phyloP scores from a whole-genome alignment of 2,329 filamentous ascomycete species.

The Fusarium verrucosum region DNA sequence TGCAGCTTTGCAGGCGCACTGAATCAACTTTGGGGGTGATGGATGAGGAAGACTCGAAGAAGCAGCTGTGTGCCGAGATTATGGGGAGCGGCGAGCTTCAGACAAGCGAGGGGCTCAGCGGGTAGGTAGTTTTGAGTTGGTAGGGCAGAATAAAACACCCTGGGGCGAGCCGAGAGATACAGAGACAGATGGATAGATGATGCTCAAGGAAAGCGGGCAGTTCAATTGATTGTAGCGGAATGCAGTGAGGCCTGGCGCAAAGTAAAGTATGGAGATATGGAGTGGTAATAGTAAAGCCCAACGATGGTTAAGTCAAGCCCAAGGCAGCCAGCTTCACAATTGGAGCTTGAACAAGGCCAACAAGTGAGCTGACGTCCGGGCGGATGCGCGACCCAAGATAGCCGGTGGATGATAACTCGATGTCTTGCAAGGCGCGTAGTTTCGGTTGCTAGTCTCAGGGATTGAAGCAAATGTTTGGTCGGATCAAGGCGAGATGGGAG shows the following conservation, averaged over 20 bases:
- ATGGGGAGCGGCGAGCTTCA: slow-evolving; percentile 8
- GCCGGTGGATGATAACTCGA: slow-evolving; percentile 11
- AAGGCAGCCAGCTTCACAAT: slow-evolving; percentile 18
- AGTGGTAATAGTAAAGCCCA: slow-evolving; percentile 13
- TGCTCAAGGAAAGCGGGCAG: slow-evolving; percentile 6
- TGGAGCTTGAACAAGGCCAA: slow-evolving; percentile 15
- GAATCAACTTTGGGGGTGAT: slow-evolving; percentile 9
- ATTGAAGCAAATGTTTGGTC: slow-evolving; percentile 22
- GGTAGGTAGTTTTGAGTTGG: slow-evolving; percentile 12
- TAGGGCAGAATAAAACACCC: slow-evolving; percentile 28
- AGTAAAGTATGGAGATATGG: slow-evolving; percentile 13
- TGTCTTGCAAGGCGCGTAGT: slow-evolving; percentile 4
- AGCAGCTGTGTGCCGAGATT: slow-evolving; percentile 12
- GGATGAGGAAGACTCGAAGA: slow-evolving; percentile 1
- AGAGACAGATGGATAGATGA: not conserved
- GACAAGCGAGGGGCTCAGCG: slow-evolving; percentile 15
- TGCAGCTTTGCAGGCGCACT: slow-evolving; percentile 24
- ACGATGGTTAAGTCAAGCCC: slow-evolving; percentile 13
- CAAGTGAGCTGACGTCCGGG: slow-evolving; percentile 6
- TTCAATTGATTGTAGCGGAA: slow-evolving; percentile 27
- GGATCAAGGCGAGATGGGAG: slow-evolving; percentile 32
- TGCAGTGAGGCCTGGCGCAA: slow-evolving; percentile 15
- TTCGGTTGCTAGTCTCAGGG: slow-evolving; percentile 18
- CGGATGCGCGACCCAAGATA: slow-evolving; percentile 21
- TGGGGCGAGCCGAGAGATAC: slow-evolving; percentile 20